Evolutionary conservation across 176 grass and related monocot genomes (phyloP), one percentile per base, ranked within the genome.

Genomic region (Tillandsia leiboldiana): DNA sequence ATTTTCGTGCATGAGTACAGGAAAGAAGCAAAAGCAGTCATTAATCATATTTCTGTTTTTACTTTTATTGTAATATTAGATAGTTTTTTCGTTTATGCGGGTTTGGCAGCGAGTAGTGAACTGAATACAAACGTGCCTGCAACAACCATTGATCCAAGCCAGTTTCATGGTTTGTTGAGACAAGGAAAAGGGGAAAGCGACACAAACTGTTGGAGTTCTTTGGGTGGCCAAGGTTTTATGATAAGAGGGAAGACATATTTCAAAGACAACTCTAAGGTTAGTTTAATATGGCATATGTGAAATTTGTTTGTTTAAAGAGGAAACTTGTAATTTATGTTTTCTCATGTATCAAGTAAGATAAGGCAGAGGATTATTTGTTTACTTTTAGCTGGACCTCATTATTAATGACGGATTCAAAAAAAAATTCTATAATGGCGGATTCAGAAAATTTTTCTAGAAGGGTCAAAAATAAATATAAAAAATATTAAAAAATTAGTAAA

Each of bases 211-310:
- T 96, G 93, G 93, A 89, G 79, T 77, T 54, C 76, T 69, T 89
- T 88, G 74, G 80, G 81, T 83, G 93, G 88, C 64, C 77, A 92
- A 65, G 87, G 83, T 48, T 96, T 96, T 72, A 96, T 89, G 93
- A 96, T 96, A 82, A 89, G 93, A 85, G 89, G 88, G 79, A 87
- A 90, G 67, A 90, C 86, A 48, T 96, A 96, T 69, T 87, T 96
- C 64, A 83, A 78, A 61, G 93, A 96, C 81, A 75, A 70, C 67
- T 81, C 89, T 49, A 97, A 97, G 93, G 93, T 92, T 26, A 18
- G 54, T 59, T 42, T 42, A 42, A 42, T 42, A 42, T 42, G 33
- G 33, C 4, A 3, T 42, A 42, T 42, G 33, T 42, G 33, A 42
- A 42, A 42, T 42, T 42, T 42, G 6, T 42, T 42, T 42, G 33